Evolutionary conservation across 345 rosid species (phyloP).

Genomic region (Rhodomyrtus tomentosa): DNA sequence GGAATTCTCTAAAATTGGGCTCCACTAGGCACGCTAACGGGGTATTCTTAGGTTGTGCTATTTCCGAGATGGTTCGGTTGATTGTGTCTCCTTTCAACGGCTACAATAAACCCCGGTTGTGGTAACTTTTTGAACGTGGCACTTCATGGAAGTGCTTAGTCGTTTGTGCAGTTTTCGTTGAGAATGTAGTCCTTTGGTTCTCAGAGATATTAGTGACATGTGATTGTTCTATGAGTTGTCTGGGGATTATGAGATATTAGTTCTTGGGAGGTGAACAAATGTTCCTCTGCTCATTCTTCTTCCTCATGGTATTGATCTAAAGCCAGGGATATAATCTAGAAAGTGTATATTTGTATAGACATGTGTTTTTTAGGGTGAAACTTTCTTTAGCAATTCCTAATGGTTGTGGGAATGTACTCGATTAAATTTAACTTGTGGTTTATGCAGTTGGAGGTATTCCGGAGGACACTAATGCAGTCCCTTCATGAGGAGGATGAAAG

Average conservation of each 20-base stretch:
- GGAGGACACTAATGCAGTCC: conserved; percentile 84
- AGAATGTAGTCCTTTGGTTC: neutral
- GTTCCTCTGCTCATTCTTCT: neutral
- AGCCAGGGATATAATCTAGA: neutral
- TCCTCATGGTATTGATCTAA: neutral
- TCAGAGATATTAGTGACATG: neutral
- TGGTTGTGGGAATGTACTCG: neutral
- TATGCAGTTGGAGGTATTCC: conserved; percentile 74
- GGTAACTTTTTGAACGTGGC: accelerated
- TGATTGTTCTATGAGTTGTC: neutral
- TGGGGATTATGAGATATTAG: neutral
- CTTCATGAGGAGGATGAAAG: conserved; percentile 74
- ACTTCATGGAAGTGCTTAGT: neutral
- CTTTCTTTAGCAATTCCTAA: neutral
- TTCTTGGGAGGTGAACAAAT: neutral
- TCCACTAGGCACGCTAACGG: neutral
- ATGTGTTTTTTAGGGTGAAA: neutral
- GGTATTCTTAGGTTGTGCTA: neutral
- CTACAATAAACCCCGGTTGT: neutral
- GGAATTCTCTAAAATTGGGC: neutral
- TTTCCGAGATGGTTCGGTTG: neutral
- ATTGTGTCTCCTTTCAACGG: neutral
- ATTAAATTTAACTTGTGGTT: neutral
- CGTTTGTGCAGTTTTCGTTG: neutral
- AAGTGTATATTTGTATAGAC: neutral